Conservation (phyloP, 2,329 filamentous ascomycete genomes). For the Colletotrichum simmondsii region DNA sequence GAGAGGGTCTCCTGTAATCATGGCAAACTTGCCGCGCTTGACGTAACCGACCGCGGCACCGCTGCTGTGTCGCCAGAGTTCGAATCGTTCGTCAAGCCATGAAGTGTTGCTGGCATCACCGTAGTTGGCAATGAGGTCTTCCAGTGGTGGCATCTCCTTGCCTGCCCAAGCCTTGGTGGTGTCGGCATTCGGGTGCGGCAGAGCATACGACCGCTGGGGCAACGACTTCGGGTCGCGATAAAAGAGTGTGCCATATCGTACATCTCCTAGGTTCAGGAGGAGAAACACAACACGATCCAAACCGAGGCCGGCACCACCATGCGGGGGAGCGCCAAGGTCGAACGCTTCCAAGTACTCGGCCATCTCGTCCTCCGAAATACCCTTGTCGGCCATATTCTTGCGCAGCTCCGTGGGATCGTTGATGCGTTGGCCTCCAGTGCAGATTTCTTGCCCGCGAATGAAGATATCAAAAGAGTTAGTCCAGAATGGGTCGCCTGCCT, state of each 20-base stretch:
- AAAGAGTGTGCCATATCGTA: conserved; percentile 88
- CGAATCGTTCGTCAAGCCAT: conserved; percentile 89
- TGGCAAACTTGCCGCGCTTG: conserved; percentile 78
- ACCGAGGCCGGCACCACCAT: conserved; percentile 90
- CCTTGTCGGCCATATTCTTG: conserved; percentile 79
- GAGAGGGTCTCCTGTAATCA: conserved; percentile 88
- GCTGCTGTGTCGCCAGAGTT: conserved; percentile 87
- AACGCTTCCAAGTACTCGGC: conserved; percentile 92
- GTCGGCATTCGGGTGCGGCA: conserved; percentile 90
- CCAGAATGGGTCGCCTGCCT: conserved; percentile 75
- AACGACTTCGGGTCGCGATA: conserved; percentile 90
- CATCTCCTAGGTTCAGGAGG: conserved; percentile 86
- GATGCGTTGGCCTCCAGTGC: conserved; percentile 93
- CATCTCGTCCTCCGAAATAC: conserved; percentile 84
- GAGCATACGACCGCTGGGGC: conserved; percentile 69
- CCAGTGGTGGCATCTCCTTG: conserved; percentile 74
- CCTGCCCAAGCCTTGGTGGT: conserved; percentile 60
- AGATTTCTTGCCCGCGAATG: conserved; percentile 90
- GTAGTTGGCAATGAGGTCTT: conserved; percentile 94
- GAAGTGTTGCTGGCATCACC: conserved; percentile 94
- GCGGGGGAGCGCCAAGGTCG: conserved; percentile 87
- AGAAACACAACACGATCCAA: conserved; percentile 90
- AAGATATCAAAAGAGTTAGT: conserved; percentile 98
- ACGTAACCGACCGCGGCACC: conserved; percentile 90
- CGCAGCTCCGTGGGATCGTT: conserved; percentile 81